Evolutionary conservation across 2,329 filamentous ascomycete species (phyloP).

Genomic region (Rutstroemia sydowiana): DNA sequence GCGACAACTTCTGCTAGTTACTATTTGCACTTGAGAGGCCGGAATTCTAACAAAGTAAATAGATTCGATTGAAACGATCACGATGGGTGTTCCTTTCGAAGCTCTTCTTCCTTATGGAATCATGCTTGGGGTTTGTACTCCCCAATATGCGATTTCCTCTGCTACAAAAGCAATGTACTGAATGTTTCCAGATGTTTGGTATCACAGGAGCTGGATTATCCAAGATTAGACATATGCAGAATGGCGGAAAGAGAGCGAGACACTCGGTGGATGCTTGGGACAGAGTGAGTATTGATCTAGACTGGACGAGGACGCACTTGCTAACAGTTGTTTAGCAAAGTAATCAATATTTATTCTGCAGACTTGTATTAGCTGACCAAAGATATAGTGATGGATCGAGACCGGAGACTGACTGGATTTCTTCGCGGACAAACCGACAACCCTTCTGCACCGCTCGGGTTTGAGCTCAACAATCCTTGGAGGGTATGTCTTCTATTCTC

Average conservation of each 20-base stretch:
- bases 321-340: conserved; percentile 31
- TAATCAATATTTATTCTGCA: conserved; percentile 14
- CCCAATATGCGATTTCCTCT: neutral
- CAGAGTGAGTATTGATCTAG: conserved; percentile 31
- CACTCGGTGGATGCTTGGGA: conserved; percentile 36
- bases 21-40: no score
- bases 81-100: conserved; percentile 37
- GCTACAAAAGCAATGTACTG: conserved; percentile 11
- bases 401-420: conserved; percentile 34
- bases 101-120: conserved; percentile 35
- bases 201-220: conserved; percentile 33
- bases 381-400: conserved; percentile 36
- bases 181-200: conserved; percentile 34
- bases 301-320: no score
- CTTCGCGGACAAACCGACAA: conserved; percentile 34
- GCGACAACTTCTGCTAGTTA: conserved; percentile 3
- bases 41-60: conserved; percentile 10
- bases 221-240: conserved; percentile 32
- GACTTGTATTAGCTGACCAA: conserved; percentile 13
- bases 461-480: conserved; percentile 37
- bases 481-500: conserved; percentile 30
- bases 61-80: conserved; percentile 22
- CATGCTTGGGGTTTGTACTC: conserved; percentile 31
- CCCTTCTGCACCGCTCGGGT: conserved; percentile 32
- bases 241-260: conserved; percentile 34